Base-by-base conservation (phyloP, 371 early-diverging fungal genomes). In the Lichtheimia ornata region DNA sequence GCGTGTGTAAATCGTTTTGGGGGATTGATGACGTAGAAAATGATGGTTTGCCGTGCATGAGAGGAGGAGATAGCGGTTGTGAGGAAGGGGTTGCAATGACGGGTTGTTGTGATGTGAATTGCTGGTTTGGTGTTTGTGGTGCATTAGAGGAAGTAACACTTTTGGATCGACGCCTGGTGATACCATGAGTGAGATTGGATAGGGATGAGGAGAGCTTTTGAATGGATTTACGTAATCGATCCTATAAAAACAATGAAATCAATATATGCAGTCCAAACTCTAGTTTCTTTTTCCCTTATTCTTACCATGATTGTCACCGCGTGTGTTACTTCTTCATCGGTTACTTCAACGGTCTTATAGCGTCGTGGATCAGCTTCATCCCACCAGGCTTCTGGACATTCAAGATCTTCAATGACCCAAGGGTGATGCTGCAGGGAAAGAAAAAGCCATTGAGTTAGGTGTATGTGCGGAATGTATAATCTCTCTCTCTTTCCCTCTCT, bases 331-430 rank as follows among this genome's bases (percentile, higher is more conserved):
- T 72, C 67, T 49, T 65, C 73, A 30, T 69, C 69, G 1, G 65
- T 64, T 4, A 71, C 61, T 30, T 66, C 62, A 1, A 71, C 65
- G 6, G 64, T 54, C 50, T 71, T 64, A 41, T 70, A 72, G 7
- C 59, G 64, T 3, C 64, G 54, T 15, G 79, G 79, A 59, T 79
- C 74, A 49, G 79, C 67, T 51, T 64, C 67, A 14, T 66, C 67
- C 52, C 68, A 65, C 80, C 80, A 79, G 7, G 30, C 66, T 11
- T 67, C 71, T 15, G 88, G 87, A 47, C 86, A 83, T 5, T 66
- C 67, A 50, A 96, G 59, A 65, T 90, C 95, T 24, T 77, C 81
- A 11, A 84, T 84, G 0, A 94, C 91, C 96, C 97, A 98, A 22
- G 93, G 91, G 73, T 96, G 97, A 30, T 67, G 65, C 84, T 91